Conservation (phyloP, 805 yeast species). For the Hanseniaspora nectarophila region DNA sequence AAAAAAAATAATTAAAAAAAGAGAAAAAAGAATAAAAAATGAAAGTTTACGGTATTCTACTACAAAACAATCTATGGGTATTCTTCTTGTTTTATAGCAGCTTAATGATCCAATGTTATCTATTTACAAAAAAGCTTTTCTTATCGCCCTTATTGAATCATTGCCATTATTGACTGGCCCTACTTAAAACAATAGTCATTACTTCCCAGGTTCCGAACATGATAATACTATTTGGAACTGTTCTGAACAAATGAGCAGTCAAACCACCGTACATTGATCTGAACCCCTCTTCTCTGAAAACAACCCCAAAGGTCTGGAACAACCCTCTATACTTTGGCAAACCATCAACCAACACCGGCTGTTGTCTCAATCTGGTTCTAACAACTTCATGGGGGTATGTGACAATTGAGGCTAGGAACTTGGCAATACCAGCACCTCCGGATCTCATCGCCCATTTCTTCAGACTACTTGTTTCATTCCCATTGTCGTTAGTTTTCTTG, state of each 20-base stretch:
- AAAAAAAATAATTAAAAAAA: neutral
- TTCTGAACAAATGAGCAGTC: slow-evolving; percentile 90
- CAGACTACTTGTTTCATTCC: slow-evolving; percentile 42
- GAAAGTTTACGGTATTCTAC: neutral
- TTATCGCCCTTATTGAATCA: neutral
- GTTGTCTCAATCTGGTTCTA: slow-evolving; percentile 89
- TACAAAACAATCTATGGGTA: neutral
- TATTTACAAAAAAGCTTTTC: neutral
- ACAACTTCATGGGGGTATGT: slow-evolving; percentile 97
- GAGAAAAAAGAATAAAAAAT: neutral
- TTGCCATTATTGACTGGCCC: neutral
- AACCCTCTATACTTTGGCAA: slow-evolving; percentile 80
- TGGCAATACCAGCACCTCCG: slow-evolving; percentile 95
- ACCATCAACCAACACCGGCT: slow-evolving; percentile 66
- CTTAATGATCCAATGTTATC: neutral
- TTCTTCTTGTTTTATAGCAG: too few relatives aligned
- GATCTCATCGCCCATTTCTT: slow-evolving; percentile 91
- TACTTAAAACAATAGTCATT: slow-evolving; percentile 47
- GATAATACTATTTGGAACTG: slow-evolving; percentile 94
- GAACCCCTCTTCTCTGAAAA: slow-evolving; percentile 86
- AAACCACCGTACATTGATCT: slow-evolving; percentile 92
- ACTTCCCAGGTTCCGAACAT: slow-evolving; percentile 99
- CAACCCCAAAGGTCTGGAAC: slow-evolving; percentile 69
- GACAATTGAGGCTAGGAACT: slow-evolving; percentile 78
- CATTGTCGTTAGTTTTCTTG: slow-evolving; percentile 25